phyloP scores from a whole-genome alignment of 805 yeast genomes.

The Kockiozyma suomiensis region DNA sequence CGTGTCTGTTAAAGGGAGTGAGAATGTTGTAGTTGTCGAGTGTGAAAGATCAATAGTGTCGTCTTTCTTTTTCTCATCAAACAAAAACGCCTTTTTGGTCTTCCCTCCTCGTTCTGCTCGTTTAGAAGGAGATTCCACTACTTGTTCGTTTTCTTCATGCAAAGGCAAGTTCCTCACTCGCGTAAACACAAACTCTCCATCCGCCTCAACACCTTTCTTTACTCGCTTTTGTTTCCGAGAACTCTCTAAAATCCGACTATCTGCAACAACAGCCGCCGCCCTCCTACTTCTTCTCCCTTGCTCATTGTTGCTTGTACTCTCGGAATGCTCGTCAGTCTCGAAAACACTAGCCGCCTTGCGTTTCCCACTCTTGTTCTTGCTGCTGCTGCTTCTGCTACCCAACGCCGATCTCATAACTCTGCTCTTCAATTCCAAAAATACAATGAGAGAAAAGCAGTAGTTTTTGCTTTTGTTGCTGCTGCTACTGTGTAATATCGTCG shows the following conservation, averaged over 20 bases:
- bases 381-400: background rate
- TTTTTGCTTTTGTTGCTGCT: too few species aligned
- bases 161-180: constrained; percentile 33
- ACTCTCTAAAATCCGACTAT: constrained; percentile 29
- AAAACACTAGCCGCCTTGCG: too few species aligned
- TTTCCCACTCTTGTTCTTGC: too few species aligned
- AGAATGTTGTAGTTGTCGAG: constrained; percentile 29
- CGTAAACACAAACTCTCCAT: constrained; percentile 44
- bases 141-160: background rate
- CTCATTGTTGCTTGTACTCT: background rate
- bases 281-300: constrained; percentile 15
- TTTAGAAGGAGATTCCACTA: background rate
- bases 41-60: too few species aligned
- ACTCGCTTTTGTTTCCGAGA: constrained; percentile 14
- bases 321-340: too few species aligned
- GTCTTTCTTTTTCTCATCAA: constrained; percentile 2
- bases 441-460: too few species aligned
- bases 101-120: too few species aligned
- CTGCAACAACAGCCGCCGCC: constrained; percentile 34
- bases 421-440: too few species aligned
- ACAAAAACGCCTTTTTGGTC: too few species aligned
- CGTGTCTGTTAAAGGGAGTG: constrained; percentile 45
- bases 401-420: background rate
- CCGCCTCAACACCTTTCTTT: constrained; percentile 37
- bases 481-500: too few species aligned